These are phyloP conservation scores for Verticillium klebahnii DNA, from an alignment of 2,329 filamentous ascomycete genomes.

Conservation along the genomic window DNA sequence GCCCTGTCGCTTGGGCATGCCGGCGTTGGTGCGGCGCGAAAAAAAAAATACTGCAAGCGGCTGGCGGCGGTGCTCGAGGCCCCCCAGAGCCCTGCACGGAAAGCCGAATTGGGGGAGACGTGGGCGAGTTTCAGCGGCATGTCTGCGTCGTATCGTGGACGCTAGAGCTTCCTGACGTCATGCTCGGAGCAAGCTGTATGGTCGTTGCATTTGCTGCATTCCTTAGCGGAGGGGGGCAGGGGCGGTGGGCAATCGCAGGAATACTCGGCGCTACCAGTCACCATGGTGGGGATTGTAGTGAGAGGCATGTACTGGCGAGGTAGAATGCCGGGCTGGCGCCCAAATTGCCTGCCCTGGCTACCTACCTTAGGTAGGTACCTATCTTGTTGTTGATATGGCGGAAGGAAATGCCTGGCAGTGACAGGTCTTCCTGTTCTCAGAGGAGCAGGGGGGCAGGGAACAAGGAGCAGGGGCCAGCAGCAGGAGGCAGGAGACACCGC, in stretches of 20 bases:
- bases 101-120: not conserved
- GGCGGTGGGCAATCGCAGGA: not conserved
- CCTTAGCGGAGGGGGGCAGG: not conserved
- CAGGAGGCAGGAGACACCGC: not conserved
- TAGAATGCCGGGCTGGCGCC: not conserved
- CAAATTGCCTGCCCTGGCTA: too few relatives aligned
- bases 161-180: constrained; percentile 14
- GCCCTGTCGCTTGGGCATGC: not conserved
- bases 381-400: too few relatives aligned
- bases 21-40: not conserved
- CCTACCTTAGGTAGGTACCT: too few relatives aligned
- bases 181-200: constrained; percentile 11
- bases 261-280: not conserved
- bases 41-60: not conserved
- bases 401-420: not conserved
- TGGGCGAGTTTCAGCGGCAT: not conserved
- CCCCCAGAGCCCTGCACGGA: not conserved
- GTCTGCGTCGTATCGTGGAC: not conserved
- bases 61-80: not conserved
- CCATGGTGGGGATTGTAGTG: not conserved
- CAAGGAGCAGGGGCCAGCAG: not conserved
- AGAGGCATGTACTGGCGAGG: not conserved
- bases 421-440: not conserved
- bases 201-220: not conserved
- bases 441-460: not conserved